Conservation (phyloP, 352 stramenopile species). For the Phytophthora ohioensis region DNA sequence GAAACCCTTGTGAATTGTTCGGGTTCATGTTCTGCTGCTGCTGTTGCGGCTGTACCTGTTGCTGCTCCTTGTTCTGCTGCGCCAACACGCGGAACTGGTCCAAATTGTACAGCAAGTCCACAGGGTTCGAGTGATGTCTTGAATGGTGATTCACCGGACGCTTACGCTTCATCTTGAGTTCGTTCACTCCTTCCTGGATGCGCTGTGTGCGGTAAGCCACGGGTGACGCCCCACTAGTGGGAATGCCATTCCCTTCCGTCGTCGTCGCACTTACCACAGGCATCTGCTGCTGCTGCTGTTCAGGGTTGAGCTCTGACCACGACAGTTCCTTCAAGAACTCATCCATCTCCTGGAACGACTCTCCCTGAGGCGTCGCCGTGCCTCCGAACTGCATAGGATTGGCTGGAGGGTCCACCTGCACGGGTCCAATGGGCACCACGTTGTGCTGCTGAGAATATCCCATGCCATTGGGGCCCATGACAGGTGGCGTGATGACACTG, state of each 20-base stretch:
- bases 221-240: slow-evolving; percentile 31
- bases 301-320: slow-evolving; percentile 47
- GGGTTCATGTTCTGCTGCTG: slow-evolving; percentile 44
- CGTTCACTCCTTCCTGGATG: slow-evolving; percentile 71
- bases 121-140: slow-evolving; percentile 78
- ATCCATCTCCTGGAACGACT: slow-evolving; percentile 65
- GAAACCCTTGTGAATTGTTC: slow-evolving; percentile 36
- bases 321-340: slow-evolving; percentile 59
- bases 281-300: slow-evolving; percentile 28
- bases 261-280: slow-evolving; percentile 8
- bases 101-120: slow-evolving; percentile 80
- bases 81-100: slow-evolving; percentile 76
- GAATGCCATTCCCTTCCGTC: slow-evolving; percentile 19
- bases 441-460: slow-evolving; percentile 35
- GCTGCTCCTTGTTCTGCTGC: slow-evolving; percentile 65
- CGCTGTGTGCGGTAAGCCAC: slow-evolving; percentile 68
- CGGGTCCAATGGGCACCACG: slow-evolving; percentile 42
- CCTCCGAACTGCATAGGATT: slow-evolving; percentile 40
- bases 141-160: slow-evolving; percentile 61
- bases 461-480: slow-evolving; percentile 28
- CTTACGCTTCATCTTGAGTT: slow-evolving; percentile 87
- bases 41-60: slow-evolving; percentile 30
- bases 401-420: slow-evolving; percentile 33
- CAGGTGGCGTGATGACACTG: slow-evolving; percentile 35
- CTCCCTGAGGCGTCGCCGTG: slow-evolving; percentile 15